These are phyloP conservation scores for Globisporangium cystogenes DNA, from an alignment of 352 stramenopile species.

Conservation along the genomic window DNA sequence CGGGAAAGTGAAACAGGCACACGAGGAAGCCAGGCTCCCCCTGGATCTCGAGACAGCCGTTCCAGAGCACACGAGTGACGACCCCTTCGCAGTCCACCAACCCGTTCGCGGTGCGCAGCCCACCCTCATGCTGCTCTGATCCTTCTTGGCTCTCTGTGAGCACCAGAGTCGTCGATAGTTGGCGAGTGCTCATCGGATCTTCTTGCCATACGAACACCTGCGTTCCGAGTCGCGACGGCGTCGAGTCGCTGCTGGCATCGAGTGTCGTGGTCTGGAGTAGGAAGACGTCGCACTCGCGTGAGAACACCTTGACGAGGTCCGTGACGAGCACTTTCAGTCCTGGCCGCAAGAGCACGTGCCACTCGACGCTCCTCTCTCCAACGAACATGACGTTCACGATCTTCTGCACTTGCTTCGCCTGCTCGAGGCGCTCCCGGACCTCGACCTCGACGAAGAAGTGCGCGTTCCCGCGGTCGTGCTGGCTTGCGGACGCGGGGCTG, in stretches of 20 bases:
- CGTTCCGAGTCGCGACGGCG: constrained; percentile 7
- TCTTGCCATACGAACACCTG: constrained; percentile 24
- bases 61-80: constrained; percentile 26
- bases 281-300: constrained; percentile 51
- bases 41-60: constrained; percentile 36
- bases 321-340: constrained; percentile 41
- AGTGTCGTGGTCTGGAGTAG: constrained; percentile 41
- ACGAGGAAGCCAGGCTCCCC: constrained; percentile 19
- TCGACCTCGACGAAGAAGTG: constrained; percentile 75
- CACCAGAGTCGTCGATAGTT: background rate
- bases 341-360: constrained; percentile 42
- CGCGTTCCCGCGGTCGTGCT: constrained; percentile 23
- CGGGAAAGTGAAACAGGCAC: constrained; percentile 34
- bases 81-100: constrained; percentile 27
- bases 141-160: background rate
- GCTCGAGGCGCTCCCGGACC: background rate
- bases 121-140: background rate
- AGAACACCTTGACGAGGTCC: constrained; percentile 62
- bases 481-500: constrained; percentile 44
- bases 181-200: background rate
- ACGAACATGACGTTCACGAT: constrained; percentile 50
- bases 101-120: background rate
- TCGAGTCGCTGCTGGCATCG: background rate
- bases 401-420: background rate
- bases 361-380: constrained; percentile 23